phyloP scores from a whole-genome alignment of 129 eudicot species.

The Tagetes erecta region DNA sequence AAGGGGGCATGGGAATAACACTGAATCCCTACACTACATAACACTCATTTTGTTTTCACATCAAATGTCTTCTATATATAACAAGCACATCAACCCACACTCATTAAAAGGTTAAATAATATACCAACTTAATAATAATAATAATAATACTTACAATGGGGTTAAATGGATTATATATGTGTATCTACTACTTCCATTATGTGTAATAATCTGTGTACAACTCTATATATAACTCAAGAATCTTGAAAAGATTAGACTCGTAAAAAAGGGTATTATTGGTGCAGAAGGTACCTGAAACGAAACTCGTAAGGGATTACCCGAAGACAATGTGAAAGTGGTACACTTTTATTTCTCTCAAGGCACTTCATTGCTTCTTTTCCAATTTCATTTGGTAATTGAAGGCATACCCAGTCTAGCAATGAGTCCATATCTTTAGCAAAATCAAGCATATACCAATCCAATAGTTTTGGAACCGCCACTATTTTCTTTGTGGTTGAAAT shows the following conservation, averaged over 20 bases:
- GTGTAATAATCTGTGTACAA: constrained; percentile 42
- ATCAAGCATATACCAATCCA: constrained; percentile 92
- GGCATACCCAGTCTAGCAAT: constrained; percentile 88
- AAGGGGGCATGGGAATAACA: constrained; percentile 27
- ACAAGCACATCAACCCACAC: constrained; percentile 16
- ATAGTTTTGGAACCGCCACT: constrained; percentile 70
- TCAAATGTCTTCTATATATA: constrained; percentile 13
- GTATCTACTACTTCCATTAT: constrained; percentile 29
- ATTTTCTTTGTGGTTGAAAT: constrained; percentile 55
- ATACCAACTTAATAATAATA: constrained; percentile 6
- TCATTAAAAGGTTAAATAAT: not conserved
- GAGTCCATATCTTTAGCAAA: constrained; percentile 88
- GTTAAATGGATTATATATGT: constrained; percentile 35
- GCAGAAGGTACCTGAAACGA: constrained; percentile 81
- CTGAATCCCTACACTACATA: constrained; percentile 24
- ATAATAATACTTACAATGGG: constrained; percentile 33
- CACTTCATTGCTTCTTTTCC: constrained; percentile 82
- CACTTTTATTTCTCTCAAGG: constrained; percentile 59
- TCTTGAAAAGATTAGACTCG: not conserved
- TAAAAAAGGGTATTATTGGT: constrained; percentile 38
- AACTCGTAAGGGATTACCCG: constrained; percentile 76
- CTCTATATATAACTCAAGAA: constrained; percentile 37
- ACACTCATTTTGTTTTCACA: constrained; percentile 7
- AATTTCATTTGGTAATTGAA: constrained; percentile 70
- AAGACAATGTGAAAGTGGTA: constrained; percentile 50